These are phyloP conservation scores for Gossypium turneri DNA, from an alignment of 345 rosid genomes.

Conservation along the genomic window DNA sequence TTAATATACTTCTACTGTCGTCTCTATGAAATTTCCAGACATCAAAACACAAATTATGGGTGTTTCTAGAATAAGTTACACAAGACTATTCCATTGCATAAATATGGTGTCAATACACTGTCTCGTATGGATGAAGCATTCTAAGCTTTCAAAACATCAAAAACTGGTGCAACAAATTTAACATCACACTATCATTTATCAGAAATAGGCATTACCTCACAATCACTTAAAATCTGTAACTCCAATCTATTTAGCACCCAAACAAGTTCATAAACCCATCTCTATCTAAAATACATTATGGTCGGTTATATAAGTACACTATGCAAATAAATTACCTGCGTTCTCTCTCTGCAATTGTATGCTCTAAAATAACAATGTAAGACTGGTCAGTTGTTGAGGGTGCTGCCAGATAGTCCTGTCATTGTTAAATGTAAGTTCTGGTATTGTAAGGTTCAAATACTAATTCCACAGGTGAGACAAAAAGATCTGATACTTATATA, in stretches of 20 bases:
- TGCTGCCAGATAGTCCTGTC: slow-evolving; percentile 85
- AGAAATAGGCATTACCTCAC: not conserved
- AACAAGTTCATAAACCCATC: not conserved
- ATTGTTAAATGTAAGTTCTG: slow-evolving; percentile 19
- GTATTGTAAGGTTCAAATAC: slow-evolving; percentile 15
- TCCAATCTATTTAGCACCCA: not conserved
- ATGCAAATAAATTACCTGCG: slow-evolving; percentile 62
- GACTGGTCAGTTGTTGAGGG: slow-evolving; percentile 80
- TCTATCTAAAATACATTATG: not conserved
- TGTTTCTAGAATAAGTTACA: not conserved
- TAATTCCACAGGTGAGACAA: not conserved
- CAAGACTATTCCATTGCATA: not conserved
- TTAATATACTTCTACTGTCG: not conserved
- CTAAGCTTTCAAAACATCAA: not conserved
- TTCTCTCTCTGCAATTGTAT: slow-evolving; percentile 91
- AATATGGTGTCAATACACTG: not conserved
- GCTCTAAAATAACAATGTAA: slow-evolving; percentile 78
- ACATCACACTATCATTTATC: not conserved
- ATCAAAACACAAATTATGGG: not conserved
- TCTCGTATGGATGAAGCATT: not conserved
- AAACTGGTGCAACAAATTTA: not conserved
- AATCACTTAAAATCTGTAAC: not conserved
- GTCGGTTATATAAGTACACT: not conserved
- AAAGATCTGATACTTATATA: not conserved
- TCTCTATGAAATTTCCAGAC: not conserved